These are phyloP conservation scores for Aspergillus carlsbadensis DNA, from an alignment of 495 filamentous ascomycete species.

Conservation along the genomic window DNA sequence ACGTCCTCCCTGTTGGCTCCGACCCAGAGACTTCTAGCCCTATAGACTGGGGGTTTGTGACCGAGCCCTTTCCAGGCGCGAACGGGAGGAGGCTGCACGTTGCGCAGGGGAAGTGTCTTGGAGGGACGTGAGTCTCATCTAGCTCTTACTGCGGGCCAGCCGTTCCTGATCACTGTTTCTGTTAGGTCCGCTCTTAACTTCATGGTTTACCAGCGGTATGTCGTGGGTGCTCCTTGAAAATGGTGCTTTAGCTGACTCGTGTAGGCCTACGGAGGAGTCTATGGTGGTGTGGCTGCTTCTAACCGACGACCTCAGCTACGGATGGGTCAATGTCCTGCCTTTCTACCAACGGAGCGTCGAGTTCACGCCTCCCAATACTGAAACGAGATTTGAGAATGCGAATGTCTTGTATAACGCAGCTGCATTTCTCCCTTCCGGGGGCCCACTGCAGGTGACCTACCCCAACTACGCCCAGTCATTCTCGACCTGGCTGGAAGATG, in stretches of 20 bases:
- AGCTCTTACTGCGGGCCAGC: background rate
- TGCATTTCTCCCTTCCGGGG: conserved; percentile 29
- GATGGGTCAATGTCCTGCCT: conserved; percentile 50
- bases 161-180: background rate
- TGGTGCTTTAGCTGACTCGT: background rate
- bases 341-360: conserved; percentile 52
- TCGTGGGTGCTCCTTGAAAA: background rate
- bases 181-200: conserved; percentile 33
- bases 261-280: conserved; percentile 36
- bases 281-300: conserved; percentile 55
- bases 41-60: conserved; percentile 52
- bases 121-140: conserved; percentile 32
- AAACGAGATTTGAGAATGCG: conserved; percentile 36
- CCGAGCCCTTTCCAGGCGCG: conserved; percentile 29
- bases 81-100: conserved; percentile 40
- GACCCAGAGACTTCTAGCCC: conserved; percentile 27
- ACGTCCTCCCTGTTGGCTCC: conserved; percentile 32
- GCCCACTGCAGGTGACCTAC: conserved; percentile 53
- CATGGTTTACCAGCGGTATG: conserved; percentile 40
- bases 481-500: conserved; percentile 36
- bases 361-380: conserved; percentile 52
- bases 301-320: conserved; percentile 56
- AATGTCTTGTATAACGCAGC: conserved; percentile 41
- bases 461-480: conserved; percentile 48
- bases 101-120: conserved; percentile 37